phyloP scores from a whole-genome alignment of 139 green algal species.

The Chlorella vulgaris region DNA sequence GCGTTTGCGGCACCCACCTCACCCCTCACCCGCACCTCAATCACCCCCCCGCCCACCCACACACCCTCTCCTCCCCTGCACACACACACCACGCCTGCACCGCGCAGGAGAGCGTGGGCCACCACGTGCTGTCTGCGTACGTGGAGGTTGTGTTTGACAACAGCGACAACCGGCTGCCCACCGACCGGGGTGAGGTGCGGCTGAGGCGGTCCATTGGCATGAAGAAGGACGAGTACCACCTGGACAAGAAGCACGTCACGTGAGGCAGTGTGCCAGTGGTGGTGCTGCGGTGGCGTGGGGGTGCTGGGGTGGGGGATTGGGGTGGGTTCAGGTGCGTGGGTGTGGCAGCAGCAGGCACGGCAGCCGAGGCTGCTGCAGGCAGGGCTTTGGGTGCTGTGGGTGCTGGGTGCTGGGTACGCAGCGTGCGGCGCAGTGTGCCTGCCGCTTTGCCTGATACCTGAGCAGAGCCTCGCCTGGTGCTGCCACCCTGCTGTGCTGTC shows the following conservation, averaged over 20 bases:
- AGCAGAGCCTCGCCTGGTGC: background rate
- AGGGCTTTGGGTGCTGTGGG: too few relatives aligned
- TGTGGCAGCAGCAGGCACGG: too few relatives aligned
- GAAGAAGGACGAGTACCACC: slow-evolving; percentile 97
- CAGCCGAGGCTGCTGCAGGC: too few relatives aligned
- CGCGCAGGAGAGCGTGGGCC: slow-evolving; percentile 91
- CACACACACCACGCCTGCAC: too few relatives aligned
- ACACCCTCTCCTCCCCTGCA: background rate
- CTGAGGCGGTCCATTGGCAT: slow-evolving; percentile 87
- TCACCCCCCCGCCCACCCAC: background rate
- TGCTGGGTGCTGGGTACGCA: background rate
- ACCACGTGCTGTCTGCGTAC: slow-evolving; percentile 85
- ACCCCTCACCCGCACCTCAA: background rate
- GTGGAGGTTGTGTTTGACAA: slow-evolving; percentile 99
- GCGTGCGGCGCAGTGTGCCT: background rate
- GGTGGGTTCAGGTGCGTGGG: background rate
- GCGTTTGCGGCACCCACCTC: too few relatives aligned
- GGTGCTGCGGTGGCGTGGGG: background rate
- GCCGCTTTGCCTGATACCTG: background rate
- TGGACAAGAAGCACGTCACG: slow-evolving; percentile 95
- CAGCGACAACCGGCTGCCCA: slow-evolving; percentile 89
- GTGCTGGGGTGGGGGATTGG: background rate
- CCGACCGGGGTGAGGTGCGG: slow-evolving; percentile 85
- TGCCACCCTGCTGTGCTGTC: background rate
- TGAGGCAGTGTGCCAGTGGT: slow-evolving; percentile 29